These are phyloP conservation scores for Phytopythium helicoides DNA, from an alignment of 352 stramenopile genomes.

Conservation along the genomic window DNA sequence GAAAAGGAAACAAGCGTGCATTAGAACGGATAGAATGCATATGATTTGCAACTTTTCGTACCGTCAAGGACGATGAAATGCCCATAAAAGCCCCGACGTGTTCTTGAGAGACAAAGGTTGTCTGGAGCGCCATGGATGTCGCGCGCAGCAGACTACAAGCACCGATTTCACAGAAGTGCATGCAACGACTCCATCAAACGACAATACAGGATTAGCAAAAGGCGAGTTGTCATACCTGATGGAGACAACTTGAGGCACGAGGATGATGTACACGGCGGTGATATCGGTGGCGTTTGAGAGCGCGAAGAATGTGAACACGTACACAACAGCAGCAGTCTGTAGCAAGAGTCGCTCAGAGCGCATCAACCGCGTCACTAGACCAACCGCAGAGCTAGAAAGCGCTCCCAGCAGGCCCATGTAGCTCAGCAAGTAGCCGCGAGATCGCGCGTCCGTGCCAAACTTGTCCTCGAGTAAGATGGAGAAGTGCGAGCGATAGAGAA, in stretches of 20 bases:
- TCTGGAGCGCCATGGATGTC: conserved; percentile 75
- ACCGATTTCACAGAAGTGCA: too few relatives aligned
- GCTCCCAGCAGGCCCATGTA: conserved; percentile 80
- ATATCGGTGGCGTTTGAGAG: conserved; percentile 54
- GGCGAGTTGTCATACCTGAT: conserved; percentile 40
- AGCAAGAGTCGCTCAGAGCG: conserved; percentile 60
- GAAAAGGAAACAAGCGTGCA: neutral
- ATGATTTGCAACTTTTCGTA: conserved; percentile 9
- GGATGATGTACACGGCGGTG: conserved; percentile 45
- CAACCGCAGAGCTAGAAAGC: conserved; percentile 61
- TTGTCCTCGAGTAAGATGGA: conserved; percentile 78
- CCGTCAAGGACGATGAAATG: conserved; percentile 75
- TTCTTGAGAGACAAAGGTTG: conserved; percentile 62
- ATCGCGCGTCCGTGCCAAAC: conserved; percentile 59
- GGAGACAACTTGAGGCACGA: conserved; percentile 65
- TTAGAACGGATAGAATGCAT: neutral
- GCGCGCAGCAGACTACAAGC: conserved; percentile 65
- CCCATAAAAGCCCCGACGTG: conserved; percentile 78
- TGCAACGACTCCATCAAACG: too few relatives aligned
- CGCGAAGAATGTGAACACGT: conserved; percentile 68
- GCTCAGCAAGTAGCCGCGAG: conserved; percentile 69
- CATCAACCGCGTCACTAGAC: conserved; percentile 38
- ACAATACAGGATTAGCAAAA: too few relatives aligned
- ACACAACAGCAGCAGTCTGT: conserved; percentile 61
- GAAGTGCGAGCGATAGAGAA: conserved; percentile 81